Conservation (phyloP, 129 eudicot genomes). For the Tanacetum coccineum region DNA sequence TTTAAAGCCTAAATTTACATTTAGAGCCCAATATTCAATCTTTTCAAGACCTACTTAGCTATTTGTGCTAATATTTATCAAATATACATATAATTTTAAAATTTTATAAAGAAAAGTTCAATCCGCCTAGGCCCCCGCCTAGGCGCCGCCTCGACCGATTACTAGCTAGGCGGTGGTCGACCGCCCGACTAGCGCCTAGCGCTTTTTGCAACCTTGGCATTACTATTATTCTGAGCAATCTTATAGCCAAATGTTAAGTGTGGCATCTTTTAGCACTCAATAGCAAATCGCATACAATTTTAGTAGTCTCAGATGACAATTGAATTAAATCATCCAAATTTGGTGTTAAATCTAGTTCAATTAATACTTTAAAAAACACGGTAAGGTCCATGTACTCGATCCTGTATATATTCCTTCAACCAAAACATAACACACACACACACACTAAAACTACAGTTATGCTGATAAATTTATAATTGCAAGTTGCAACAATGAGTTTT, state of each 20-base stretch:
- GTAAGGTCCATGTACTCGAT: not conserved
- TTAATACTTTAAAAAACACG: not conserved
- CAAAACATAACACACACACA: not conserved
- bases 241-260: not conserved
- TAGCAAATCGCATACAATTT: not conserved
- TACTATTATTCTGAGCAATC: not conserved
- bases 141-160: too few relatives aligned
- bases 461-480: slow-evolving; percentile 1
- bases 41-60: too few relatives aligned
- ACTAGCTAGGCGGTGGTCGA: too few relatives aligned
- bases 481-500: slow-evolving; percentile 1
- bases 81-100: too few relatives aligned
- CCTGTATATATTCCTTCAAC: not conserved
- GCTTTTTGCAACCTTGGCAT: too few relatives aligned
- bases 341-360: too few relatives aligned
- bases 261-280: slow-evolving; percentile 16
- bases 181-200: too few relatives aligned
- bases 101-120: too few relatives aligned
- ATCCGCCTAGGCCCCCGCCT: too few relatives aligned
- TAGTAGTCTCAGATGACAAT: not conserved
- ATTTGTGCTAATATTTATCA: too few relatives aligned
- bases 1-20: too few relatives aligned
- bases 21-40: too few relatives aligned
- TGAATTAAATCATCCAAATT: not conserved
- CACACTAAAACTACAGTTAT: not conserved